Percentiles rank a stretch among this genome's conserved stretches.
phyloP scores from a whole-genome alignment of 441 rosid species.

The Aquilaria agallochum region DNA sequence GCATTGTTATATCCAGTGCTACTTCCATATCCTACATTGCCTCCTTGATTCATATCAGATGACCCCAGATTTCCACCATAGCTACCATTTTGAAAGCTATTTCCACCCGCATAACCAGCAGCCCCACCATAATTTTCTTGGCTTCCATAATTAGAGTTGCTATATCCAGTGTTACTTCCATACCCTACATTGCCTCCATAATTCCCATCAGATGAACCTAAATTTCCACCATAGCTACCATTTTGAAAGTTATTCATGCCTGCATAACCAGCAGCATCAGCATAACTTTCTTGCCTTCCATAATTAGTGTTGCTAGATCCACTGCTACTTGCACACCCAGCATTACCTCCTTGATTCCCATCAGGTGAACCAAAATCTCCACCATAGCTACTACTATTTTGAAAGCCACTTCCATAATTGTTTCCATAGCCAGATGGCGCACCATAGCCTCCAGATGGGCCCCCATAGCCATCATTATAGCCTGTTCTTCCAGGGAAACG shows the following conservation, averaged over 20 bases:
- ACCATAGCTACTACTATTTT: slow-evolving; percentile 17
- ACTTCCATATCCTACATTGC: no score
- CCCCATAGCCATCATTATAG: slow-evolving; percentile 30
- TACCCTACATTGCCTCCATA: slow-evolving; percentile 11
- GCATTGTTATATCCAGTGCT: no score
- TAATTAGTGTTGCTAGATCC: slow-evolving; percentile 18
- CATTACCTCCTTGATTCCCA: slow-evolving; percentile 12
- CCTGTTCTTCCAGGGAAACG: slow-evolving; percentile 24
- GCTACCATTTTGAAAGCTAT: no score
- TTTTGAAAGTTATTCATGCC: slow-evolving; percentile 9
- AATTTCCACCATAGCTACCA: slow-evolving; percentile 21
- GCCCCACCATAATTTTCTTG: slow-evolving; percentile 10
- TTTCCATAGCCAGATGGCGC: slow-evolving; percentile 17
- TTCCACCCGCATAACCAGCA: slow-evolving; percentile 13
- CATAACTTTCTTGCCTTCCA: slow-evolving; percentile 13
- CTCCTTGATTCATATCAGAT: no score
- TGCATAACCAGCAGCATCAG: slow-evolving; percentile 16
- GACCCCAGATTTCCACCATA: slow-evolving; percentile 8
- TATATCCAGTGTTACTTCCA: slow-evolving; percentile 16
- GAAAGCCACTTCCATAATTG: slow-evolving; percentile 21
- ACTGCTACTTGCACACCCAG: slow-evolving; percentile 12
- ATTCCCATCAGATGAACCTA: slow-evolving; percentile 9
- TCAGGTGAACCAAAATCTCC: slow-evolving; percentile 14
- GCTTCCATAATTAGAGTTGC: slow-evolving; percentile 21
- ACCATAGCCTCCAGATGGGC: slow-evolving; percentile 14